A percentile compares a stretch with the other conserved stretches of the same genome.
These are phyloP conservation scores for Chrysanthemum lavandulifolium DNA, from an alignment of 129 eudicot species.

Conservation along the genomic window DNA sequence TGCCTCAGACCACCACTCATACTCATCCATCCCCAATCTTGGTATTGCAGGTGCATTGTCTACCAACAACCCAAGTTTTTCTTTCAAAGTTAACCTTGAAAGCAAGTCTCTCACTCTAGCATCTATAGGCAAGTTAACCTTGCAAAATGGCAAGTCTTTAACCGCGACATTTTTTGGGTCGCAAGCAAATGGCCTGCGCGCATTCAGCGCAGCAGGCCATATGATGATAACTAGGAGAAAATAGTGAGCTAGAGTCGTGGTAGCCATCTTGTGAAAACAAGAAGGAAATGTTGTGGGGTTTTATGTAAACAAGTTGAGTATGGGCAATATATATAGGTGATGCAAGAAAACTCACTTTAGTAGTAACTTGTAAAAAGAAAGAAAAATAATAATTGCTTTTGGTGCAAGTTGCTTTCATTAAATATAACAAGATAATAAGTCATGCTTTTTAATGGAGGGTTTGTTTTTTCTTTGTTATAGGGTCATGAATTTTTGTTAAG, in stretches of 20 bases:
- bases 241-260: slow-evolving; percentile 22
- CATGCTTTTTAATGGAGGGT: not conserved
- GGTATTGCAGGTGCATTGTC: slow-evolving; percentile 62
- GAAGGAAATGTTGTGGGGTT: slow-evolving; percentile 13
- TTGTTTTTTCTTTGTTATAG: not conserved
- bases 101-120: slow-evolving; percentile 62
- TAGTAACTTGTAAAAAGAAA: slow-evolving; percentile 5
- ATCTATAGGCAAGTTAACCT: slow-evolving; percentile 26
- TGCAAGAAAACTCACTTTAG: slow-evolving; percentile 17
- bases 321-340: slow-evolving; percentile 17
- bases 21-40: slow-evolving; percentile 57
- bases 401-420: slow-evolving; percentile 27
- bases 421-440: slow-evolving; percentile 23
- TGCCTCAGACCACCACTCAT: slow-evolving; percentile 93
- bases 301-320: slow-evolving; percentile 27
- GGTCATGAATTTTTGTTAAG: not conserved
- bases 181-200: slow-evolving; percentile 57
- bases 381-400: slow-evolving; percentile 29
- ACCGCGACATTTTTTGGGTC: slow-evolving; percentile 39
- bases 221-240: slow-evolving; percentile 10
- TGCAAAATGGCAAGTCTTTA: slow-evolving; percentile 51
- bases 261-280: slow-evolving; percentile 16
- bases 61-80: slow-evolving; percentile 57
- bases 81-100: slow-evolving; percentile 54
- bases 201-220: slow-evolving; percentile 16